Evolutionary conservation across 345 rosid genomes (phyloP).

Genomic region (Salix arbutifolia): DNA sequence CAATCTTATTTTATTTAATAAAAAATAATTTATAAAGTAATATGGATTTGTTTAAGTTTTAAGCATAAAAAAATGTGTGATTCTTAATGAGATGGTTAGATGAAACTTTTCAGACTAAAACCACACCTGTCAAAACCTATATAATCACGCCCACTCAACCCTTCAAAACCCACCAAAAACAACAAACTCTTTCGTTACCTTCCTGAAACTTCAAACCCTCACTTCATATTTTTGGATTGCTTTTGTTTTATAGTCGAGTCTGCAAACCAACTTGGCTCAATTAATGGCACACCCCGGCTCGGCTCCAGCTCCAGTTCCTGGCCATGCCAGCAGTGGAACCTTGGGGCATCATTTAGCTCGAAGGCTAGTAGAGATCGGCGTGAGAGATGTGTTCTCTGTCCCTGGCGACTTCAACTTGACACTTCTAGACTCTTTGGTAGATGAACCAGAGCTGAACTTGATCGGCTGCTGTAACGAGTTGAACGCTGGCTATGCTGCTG

Average conservation of each 20-base stretch:
- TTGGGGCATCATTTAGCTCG: conserved; percentile 59
- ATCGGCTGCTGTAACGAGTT: conserved; percentile 79
- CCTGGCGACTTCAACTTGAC: conserved; percentile 71
- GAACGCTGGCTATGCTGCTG: conserved; percentile 77
- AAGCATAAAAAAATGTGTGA: too few relatives aligned
- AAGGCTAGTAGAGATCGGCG: conserved; percentile 68
- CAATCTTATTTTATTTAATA: too few relatives aligned
- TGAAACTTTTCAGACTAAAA: background rate
- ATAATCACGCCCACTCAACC: background rate
- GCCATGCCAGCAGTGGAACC: conserved; percentile 29
- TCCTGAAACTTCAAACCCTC: background rate
- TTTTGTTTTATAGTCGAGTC: conserved; percentile 28
- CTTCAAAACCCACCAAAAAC: background rate
- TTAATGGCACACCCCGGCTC: conserved; percentile 20
- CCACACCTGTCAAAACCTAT: conserved; percentile 6
- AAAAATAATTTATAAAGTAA: too few relatives aligned
- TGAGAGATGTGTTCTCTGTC: conserved; percentile 60
- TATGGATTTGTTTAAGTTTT: too few relatives aligned
- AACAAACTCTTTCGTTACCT: background rate
- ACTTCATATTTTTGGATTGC: background rate
- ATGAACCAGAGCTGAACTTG: conserved; percentile 51
- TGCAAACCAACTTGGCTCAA: conserved; percentile 35
- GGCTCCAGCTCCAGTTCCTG: conserved; percentile 14
- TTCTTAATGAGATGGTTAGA: too few relatives aligned
- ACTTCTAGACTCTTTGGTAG: conserved; percentile 56